Base-by-base conservation (phyloP, 192 early-diverging fungal species). In the Rhizophlyctis rosea region DNA sequence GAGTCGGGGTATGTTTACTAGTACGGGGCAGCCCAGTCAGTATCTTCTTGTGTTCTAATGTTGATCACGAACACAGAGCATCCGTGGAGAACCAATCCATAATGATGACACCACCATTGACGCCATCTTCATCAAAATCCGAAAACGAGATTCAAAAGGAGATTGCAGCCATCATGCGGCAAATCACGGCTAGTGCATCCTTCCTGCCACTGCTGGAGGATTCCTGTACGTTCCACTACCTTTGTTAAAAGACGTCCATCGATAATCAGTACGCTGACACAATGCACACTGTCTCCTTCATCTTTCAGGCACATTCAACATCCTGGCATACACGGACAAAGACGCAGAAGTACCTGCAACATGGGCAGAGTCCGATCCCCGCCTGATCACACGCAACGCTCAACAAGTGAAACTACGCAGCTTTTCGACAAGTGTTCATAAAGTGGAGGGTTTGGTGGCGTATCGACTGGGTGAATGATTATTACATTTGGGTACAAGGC, bases 141-240 rank as follows among this genome's bases (percentile, higher is more conserved):
- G 83, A 86, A 62, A 81, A 84, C 56, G 77, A 90, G 48, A 82
- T 90, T 5, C 62, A 87, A 61, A 30, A 62, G 28, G 91, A 95
- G 70, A 92, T 98, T 55, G 88, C 88, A 62, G 91, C 90, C 2
- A 90, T 96, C 32, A 81, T 98, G 69, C 81, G 94, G 13, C 94
- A 98, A 66, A 94, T 98, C 52, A 91, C 89, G 0, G 88, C 91
- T 9, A 88, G 83, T 63, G 92, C 94, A 16, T 87, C 91, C 13
- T 98, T 94, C 73, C 76, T 98, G 39, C 94, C 96, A 1, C 84
- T 89, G 59, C 79, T 96, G 4, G 87, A 87, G 49, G 90, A 93
- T 34, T 88, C 89, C 56, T 92, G 92, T 90, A 80, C 71, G 76
- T 32, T 4, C n/a, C 25, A n/a, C 66, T 21, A 14, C 29, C 52